phyloP scores from a whole-genome alignment of 2,329 filamentous ascomycete genomes.

The Biscogniauxia mediterranea region DNA sequence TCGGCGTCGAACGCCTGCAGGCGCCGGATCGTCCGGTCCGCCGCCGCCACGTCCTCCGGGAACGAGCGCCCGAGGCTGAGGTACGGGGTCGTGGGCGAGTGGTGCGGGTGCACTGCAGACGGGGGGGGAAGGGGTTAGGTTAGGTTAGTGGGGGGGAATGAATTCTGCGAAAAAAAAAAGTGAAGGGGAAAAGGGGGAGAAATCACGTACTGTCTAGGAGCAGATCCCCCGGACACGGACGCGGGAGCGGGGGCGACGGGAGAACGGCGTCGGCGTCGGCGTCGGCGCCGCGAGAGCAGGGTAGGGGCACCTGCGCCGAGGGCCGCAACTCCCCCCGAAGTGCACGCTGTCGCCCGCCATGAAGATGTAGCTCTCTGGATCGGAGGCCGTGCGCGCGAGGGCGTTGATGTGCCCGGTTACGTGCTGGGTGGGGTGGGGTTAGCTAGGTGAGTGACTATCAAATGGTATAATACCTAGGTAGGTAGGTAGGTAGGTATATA shows the following conservation, averaged over 20 bases:
- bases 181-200: too few species aligned
- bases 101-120: not conserved
- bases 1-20: constrained; percentile 8
- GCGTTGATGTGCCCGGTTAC: constrained; percentile 4
- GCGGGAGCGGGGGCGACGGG: not conserved
- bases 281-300: not conserved
- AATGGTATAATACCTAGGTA: too few species aligned
- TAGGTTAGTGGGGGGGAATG: too few species aligned
- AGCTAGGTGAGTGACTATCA: not conserved
- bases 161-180: too few species aligned
- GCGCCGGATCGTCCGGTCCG: constrained; percentile 1
- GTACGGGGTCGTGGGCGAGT: not conserved
- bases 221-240: not conserved
- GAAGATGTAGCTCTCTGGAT: constrained; percentile 3
- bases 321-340: constrained; percentile 4
- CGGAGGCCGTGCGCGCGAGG: constrained; percentile 2
- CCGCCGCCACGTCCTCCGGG: not conserved
- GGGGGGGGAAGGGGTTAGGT: too few species aligned
- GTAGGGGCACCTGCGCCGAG: not conserved
- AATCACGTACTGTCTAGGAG: not conserved
- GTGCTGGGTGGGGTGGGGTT: not conserved
- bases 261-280: too few species aligned
- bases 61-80: not conserved
- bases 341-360: constrained; percentile 4
- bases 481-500: not conserved